Conservation (phyloP, 2,329 filamentous ascomycete species). For the Ascochyta rabiei region DNA sequence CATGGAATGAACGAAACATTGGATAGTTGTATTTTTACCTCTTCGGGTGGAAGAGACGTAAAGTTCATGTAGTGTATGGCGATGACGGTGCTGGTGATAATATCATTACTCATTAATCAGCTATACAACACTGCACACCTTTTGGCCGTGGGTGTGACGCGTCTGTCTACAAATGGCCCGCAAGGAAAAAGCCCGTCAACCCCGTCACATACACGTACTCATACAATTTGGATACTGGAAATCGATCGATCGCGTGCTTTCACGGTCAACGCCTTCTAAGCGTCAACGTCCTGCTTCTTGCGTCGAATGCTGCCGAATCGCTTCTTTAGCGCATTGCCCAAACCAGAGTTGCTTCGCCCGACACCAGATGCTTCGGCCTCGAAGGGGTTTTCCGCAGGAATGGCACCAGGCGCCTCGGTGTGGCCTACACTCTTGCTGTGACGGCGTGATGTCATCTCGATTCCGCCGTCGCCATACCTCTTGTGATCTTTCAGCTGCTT, state of each 20-base stretch:
- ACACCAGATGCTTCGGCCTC: slow-evolving; percentile 37
- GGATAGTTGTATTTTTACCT: not conserved
- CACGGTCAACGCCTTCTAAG: slow-evolving; percentile 20
- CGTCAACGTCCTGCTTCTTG: slow-evolving; percentile 36
- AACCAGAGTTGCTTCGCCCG: slow-evolving; percentile 42
- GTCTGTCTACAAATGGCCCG: not conserved
- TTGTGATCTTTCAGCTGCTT: slow-evolving; percentile 68
- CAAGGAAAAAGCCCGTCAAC: not conserved
- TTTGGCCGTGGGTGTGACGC: not conserved
- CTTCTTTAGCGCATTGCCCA: slow-evolving; percentile 53
- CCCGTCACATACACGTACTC: not conserved
- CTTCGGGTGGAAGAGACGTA: not conserved
- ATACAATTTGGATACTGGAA: slow-evolving; percentile 9
- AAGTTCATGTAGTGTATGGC: not conserved
- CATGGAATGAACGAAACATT: too few species aligned
- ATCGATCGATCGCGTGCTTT: not conserved
- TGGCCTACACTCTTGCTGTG: slow-evolving; percentile 47
- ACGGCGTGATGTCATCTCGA: slow-evolving; percentile 52
- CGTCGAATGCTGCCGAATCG: slow-evolving; percentile 54
- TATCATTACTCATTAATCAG: slow-evolving; percentile 12
- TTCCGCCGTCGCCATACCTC: slow-evolving; percentile 48
- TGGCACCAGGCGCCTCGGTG: slow-evolving; percentile 27
- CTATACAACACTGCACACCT: slow-evolving; percentile 6
- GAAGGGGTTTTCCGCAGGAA: slow-evolving; percentile 36
- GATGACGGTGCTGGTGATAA: not conserved